Evolutionary conservation across 495 filamentous ascomycete species (phyloP).

Genomic region (Trichoderma gamsii): DNA sequence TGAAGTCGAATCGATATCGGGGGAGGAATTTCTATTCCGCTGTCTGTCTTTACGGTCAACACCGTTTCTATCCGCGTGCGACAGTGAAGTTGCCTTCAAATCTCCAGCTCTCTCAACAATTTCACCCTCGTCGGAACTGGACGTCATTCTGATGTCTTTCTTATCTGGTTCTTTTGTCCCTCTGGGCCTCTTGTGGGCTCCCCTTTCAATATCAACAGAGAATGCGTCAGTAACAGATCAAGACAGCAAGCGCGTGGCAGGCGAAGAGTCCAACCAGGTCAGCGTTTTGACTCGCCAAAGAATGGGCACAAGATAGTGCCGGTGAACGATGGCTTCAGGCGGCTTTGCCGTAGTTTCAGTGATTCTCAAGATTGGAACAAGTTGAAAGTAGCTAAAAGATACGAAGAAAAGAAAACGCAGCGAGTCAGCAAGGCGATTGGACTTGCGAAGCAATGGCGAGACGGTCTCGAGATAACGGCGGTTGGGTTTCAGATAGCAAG

Average conservation of each 20-base stretch:
- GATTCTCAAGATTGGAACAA: background rate
- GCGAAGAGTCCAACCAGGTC: constrained; percentile 45
- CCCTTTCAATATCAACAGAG: constrained; percentile 18
- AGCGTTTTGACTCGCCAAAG: constrained; percentile 9
- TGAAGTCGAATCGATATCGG: constrained; percentile 67
- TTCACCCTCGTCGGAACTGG: constrained; percentile 74
- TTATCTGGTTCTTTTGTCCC: background rate
- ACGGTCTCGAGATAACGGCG: background rate
- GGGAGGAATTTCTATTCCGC: constrained; percentile 59
- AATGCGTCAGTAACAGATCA: constrained; percentile 27
- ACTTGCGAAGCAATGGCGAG: background rate
- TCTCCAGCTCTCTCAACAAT: constrained; percentile 65
- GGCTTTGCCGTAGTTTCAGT: background rate
- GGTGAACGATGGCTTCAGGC: background rate
- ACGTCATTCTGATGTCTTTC: constrained; percentile 22
- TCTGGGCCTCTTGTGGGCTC: constrained; percentile 1
- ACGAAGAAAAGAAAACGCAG: background rate
- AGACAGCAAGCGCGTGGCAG: constrained; percentile 22
- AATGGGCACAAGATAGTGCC: background rate
- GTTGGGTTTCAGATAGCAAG: constrained; percentile 1
- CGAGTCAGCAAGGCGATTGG: background rate
- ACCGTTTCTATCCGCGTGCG: constrained; percentile 46
- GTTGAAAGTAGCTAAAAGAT: background rate
- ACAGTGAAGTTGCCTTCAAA: constrained; percentile 51
- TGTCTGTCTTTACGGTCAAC: constrained; percentile 65